A percentile compares a stretch with the other conserved stretches of the same genome.
These are phyloP conservation scores for Papiliotrema flavescens DNA, from an alignment of 1,284 basidiomycete species.

Conservation along the genomic window DNA sequence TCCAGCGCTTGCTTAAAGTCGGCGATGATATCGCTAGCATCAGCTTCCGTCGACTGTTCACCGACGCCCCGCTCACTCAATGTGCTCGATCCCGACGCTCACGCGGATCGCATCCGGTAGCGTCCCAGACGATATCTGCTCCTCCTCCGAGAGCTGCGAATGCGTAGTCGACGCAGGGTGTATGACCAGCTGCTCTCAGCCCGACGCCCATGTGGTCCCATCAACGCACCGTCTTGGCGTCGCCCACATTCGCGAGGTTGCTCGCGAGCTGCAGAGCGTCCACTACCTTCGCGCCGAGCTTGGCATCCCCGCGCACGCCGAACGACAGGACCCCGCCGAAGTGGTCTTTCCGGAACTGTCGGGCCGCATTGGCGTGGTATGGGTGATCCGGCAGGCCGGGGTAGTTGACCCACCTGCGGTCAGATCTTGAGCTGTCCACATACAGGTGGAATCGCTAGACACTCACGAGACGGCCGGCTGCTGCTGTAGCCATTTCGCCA, in stretches of 20 bases:
- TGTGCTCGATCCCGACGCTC: constrained; percentile 77
- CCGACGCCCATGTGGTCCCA: neutral
- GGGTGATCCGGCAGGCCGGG: constrained; percentile 66
- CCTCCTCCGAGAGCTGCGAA: constrained; percentile 51
- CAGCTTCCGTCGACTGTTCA: neutral
- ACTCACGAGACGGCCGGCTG: neutral
- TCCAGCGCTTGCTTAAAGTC: constrained; percentile 68
- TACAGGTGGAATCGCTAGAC: neutral
- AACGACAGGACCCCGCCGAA: constrained; percentile 80
- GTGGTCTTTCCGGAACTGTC: constrained; percentile 55
- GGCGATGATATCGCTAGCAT: constrained; percentile 65
- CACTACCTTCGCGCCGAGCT: constrained; percentile 63
- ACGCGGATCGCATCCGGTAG: constrained; percentile 76
- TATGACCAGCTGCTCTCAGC: constrained; percentile 57
- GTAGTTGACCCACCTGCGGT: constrained; percentile 72
- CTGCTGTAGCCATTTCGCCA: constrained; percentile 62
- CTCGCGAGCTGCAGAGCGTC: constrained; percentile 71
- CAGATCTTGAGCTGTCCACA: no score
- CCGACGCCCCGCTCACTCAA: constrained; percentile 45
- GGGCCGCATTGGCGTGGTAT: constrained; percentile 60
- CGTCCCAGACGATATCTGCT: constrained; percentile 68
- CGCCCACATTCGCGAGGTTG: constrained; percentile 70
- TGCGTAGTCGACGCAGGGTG: constrained; percentile 80
- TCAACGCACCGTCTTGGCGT: constrained; percentile 61
- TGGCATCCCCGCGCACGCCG: constrained; percentile 67